Evolutionary conservation across 2,329 filamentous ascomycete species (phyloP).

Genomic region (Exophiala calicioides): DNA sequence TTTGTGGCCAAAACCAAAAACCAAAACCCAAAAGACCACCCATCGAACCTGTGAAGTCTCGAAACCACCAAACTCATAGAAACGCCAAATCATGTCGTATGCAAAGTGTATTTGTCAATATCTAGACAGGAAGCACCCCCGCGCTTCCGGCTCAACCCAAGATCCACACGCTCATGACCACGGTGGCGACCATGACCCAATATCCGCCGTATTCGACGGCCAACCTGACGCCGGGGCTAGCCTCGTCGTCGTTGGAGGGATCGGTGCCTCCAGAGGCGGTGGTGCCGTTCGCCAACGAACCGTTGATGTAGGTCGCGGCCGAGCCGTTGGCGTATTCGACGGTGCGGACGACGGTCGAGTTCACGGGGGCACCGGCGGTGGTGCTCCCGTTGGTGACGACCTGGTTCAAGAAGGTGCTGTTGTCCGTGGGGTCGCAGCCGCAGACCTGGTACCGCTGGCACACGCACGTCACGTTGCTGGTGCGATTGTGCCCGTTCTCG

Average conservation of each 20-base stretch:
- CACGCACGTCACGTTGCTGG: constrained; percentile 54
- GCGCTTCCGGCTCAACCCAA: constrained; percentile 6
- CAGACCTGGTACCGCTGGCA: constrained; percentile 58
- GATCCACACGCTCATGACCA: constrained; percentile 30
- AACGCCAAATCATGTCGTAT: too few relatives aligned
- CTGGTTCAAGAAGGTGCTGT: constrained; percentile 45
- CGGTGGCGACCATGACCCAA: constrained; percentile 44
- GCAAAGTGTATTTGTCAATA: too few relatives aligned
- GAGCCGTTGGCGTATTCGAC: constrained; percentile 47
- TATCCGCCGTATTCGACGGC: constrained; percentile 41
- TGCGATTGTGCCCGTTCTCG: constrained; percentile 39
- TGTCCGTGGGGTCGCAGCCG: constrained; percentile 57
- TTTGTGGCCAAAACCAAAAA: too few relatives aligned
- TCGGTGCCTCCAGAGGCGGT: constrained; percentile 39
- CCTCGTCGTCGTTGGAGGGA: constrained; percentile 26
- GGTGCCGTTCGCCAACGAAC: constrained; percentile 48
- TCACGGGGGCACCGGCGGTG: constrained; percentile 36
- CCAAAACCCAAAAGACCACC: too few relatives aligned
- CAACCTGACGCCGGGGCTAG: constrained; percentile 26
- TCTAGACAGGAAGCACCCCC: too few relatives aligned
- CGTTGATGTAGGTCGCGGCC: constrained; percentile 49
- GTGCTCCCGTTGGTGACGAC: constrained; percentile 45
- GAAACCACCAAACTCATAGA: too few relatives aligned
- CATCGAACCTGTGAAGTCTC: too few relatives aligned
- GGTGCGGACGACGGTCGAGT: constrained; percentile 40